Base-by-base conservation (phyloP, 768 basidiomycete species). In the Suillus hirtellus region DNA sequence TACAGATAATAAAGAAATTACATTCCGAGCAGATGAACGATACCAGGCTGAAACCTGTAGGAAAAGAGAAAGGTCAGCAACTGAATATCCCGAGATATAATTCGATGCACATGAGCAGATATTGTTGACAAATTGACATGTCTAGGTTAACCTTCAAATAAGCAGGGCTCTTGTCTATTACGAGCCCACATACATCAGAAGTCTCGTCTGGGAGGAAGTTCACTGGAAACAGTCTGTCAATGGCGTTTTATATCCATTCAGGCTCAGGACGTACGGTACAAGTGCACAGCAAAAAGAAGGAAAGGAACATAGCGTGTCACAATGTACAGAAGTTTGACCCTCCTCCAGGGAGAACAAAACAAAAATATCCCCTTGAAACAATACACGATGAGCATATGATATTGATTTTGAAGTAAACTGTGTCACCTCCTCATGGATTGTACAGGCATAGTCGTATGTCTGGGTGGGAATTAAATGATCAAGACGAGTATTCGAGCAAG, bases 231-330 rank as follows among this genome's bases (percentile, higher is more conserved):
- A 61, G 58, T n/a, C 27, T 46, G 34, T 60, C 43, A 35, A 17
- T 17, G 31, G 17, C 5, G 24, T 38, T 14, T 10, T 38, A n/a
- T 19, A 38, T 21, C 27, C 5, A 31, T 35, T 40, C 27, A 14
- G 14, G n/a, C 37, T 17, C 54, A 46, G n/a, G 38, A 62, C 63
- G n/a, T 42, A 63, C 63, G 10, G 21, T n/a, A 53, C 27, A 61
- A 31, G 10, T 63, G 59, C 24, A 38, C 19, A 17, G 7, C 38
- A 21, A 63, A 37, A 34, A 63, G 60, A 27, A 62, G 40, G 27
- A 63, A 61, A 27, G 63, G 60, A 4, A 34, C 15, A 38, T 63
- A 63, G 12, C 63, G 63, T 21, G 63, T 42, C 3, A 63, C 4
- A 27, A 60, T 12, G 47, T 63, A 63, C 34, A 63, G 27, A 40